phyloP scores from a whole-genome alignment of 805 yeast species.

The Teunomyces cretensis region DNA sequence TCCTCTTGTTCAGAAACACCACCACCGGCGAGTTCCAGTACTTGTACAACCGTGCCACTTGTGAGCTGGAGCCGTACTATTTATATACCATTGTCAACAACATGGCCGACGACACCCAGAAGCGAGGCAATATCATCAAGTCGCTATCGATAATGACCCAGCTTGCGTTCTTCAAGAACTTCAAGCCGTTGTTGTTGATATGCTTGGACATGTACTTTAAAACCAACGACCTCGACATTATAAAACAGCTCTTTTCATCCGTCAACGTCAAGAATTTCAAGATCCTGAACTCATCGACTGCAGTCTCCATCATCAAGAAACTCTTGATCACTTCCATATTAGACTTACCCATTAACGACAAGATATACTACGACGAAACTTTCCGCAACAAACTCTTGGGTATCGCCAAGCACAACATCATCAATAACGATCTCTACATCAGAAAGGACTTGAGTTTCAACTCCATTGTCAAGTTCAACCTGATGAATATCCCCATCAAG shows the following conservation, averaged over 20 bases:
- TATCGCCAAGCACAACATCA: constrained; percentile 18
- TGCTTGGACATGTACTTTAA: constrained; percentile 50
- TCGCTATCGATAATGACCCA: constrained; percentile 60
- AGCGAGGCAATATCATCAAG: constrained; percentile 61
- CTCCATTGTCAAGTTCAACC: constrained; percentile 34
- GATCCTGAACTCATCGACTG: constrained; percentile 12
- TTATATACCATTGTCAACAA: constrained; percentile 56
- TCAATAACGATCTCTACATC: constrained; percentile 36
- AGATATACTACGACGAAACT: constrained; percentile 37
- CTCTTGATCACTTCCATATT: constrained; percentile 41
- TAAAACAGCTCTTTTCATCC: constrained; percentile 30
- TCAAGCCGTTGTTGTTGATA: constrained; percentile 57
- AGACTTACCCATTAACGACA: constrained; percentile 43
- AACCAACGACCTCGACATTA: constrained; percentile 15
- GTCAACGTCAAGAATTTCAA: constrained; percentile 32
- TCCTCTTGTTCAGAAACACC: constrained; percentile 49
- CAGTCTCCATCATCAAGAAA: constrained; percentile 33
- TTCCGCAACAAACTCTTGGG: constrained; percentile 39
- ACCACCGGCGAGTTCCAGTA: constrained; percentile 41
- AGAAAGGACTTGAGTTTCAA: constrained; percentile 45
- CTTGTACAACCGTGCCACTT: constrained; percentile 25
- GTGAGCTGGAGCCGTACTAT: constrained; percentile 47
- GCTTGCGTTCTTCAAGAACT: constrained; percentile 51
- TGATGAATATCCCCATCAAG: constrained; percentile 45
- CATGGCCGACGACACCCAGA: constrained; percentile 42